Conservation (phyloP, 768 basidiomycete genomes). For the Panaeolus papilionaceus region DNA sequence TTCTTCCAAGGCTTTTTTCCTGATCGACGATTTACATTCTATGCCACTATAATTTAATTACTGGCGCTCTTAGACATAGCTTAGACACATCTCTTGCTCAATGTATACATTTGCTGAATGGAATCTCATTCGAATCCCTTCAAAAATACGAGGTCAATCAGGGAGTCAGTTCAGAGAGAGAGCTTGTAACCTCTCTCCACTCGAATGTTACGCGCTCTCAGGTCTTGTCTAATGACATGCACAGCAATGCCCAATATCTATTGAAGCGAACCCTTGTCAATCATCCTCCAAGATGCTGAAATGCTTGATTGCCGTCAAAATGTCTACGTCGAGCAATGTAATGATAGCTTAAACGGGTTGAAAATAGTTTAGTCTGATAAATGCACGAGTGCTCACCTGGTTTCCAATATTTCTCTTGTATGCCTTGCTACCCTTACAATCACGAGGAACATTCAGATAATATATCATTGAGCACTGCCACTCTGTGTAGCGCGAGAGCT, state of each 20-base stretch:
- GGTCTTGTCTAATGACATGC: conserved; percentile 23
- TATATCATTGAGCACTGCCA: conserved; percentile 5
- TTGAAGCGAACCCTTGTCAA: conserved; percentile 4
- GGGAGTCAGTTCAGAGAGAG: neutral
- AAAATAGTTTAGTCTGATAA: conserved; percentile 1
- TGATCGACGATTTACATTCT: conserved; percentile 2
- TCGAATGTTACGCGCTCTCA: conserved; percentile 4
- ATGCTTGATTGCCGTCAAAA: neutral
- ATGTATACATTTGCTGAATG: neutral
- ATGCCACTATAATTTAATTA: neutral
- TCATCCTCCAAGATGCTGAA: conserved; percentile 6
- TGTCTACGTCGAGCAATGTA: neutral
- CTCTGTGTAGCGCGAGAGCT: conserved; percentile 1
- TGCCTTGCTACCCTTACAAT: neutral
- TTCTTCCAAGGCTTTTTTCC: neutral
- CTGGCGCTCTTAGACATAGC: neutral
- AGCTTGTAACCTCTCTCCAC: neutral
- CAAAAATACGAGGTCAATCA: neutral
- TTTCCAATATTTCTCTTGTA: neutral
- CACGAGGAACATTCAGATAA: neutral
- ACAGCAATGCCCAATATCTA: conserved; percentile 21
- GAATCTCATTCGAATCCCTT: neutral
- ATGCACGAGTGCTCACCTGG: neutral
- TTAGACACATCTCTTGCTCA: neutral
- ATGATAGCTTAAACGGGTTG: neutral